Conservation (phyloP, 148 eudicot genomes). For the Rhododendron griersonianum region DNA sequence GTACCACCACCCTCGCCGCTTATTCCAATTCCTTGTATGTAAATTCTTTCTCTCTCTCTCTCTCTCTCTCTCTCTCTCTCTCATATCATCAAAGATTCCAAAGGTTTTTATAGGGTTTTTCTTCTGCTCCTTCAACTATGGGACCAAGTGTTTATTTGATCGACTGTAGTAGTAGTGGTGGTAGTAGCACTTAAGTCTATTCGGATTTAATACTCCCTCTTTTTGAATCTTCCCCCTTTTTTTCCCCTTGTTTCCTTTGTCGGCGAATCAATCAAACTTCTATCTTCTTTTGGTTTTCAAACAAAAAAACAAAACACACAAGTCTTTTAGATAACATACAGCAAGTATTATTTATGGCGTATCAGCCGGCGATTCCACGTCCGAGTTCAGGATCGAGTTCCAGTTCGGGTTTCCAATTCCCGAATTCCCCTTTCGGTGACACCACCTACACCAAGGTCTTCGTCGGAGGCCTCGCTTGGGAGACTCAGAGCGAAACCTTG, state of each 20-base stretch:
- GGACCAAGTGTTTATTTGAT: slow-evolving; percentile 12
- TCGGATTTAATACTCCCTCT: not conserved
- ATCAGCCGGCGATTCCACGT: slow-evolving; percentile 48
- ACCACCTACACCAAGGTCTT: slow-evolving; percentile 87
- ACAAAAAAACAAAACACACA: not conserved
- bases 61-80: not conserved
- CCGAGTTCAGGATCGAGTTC: slow-evolving; percentile 63
- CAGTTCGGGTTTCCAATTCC: slow-evolving; percentile 48
- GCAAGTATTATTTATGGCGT: slow-evolving; percentile 31
- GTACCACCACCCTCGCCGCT: not conserved
- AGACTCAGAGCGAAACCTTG: slow-evolving; percentile 81
- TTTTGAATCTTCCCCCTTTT: slow-evolving; percentile 3
- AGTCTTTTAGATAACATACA: not conserved
- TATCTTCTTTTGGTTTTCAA: not conserved
- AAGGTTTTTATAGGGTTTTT: slow-evolving; percentile 26
- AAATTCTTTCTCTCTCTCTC: not conserved
- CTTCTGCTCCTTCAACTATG: slow-evolving; percentile 9
- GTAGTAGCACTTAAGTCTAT: not conserved
- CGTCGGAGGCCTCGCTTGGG: slow-evolving; percentile 98
- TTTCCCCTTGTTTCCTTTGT: not conserved
- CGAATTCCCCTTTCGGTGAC: slow-evolving; percentile 75
- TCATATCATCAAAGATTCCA: not conserved
- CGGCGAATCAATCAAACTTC: slow-evolving; percentile 1
- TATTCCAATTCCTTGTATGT: not conserved
- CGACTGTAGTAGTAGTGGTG: slow-evolving; percentile 8